Evolutionary conservation across 805 yeast genomes (phyloP).

Genomic region (Metschnikowia colocasiae): DNA sequence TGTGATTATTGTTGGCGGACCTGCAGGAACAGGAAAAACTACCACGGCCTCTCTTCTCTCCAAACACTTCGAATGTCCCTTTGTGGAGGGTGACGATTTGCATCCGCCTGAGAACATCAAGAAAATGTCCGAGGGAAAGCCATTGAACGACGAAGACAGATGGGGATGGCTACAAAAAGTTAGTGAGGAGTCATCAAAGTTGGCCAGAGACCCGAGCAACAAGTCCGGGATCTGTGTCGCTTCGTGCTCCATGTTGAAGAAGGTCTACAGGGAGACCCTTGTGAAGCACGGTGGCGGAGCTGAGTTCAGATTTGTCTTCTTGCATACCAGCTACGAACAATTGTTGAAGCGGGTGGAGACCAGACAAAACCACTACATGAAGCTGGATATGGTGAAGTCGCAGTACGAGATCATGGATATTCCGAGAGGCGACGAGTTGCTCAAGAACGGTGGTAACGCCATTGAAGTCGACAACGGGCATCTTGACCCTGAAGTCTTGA

Average conservation of each 20-base stretch:
- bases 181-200: conserved; percentile 36
- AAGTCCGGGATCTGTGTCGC: conserved; percentile 45
- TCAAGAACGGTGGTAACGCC: conserved; percentile 35
- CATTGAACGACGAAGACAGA: conserved; percentile 85
- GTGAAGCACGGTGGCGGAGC: conserved; percentile 33
- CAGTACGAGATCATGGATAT: conserved; percentile 74
- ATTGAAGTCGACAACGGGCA: conserved; percentile 14
- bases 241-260: conserved; percentile 84
- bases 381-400: conserved; percentile 74
- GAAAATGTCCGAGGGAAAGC: conserved; percentile 79
- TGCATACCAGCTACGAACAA: conserved; percentile 61
- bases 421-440: conserved; percentile 46
- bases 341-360: conserved; percentile 55
- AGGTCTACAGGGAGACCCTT: conserved; percentile 63
- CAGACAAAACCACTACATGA: conserved; percentile 85
- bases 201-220: conserved; percentile 28
- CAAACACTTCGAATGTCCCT: conserved; percentile 45
- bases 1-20: conserved; percentile 79
- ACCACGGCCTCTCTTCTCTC: conserved; percentile 63
- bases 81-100: conserved; percentile 79
- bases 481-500: conserved; percentile 8
- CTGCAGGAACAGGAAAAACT: conserved; percentile 94
- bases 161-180: conserved; percentile 80
- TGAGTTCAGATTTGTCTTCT: conserved; percentile 57
- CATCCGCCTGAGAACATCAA: conserved; percentile 70